A percentile compares a stretch with the other conserved stretches of the same genome.
These are phyloP conservation scores for Saccharomyces pastorianus DNA, from an alignment of 1,139 yeast species.

Conservation along the genomic window DNA sequence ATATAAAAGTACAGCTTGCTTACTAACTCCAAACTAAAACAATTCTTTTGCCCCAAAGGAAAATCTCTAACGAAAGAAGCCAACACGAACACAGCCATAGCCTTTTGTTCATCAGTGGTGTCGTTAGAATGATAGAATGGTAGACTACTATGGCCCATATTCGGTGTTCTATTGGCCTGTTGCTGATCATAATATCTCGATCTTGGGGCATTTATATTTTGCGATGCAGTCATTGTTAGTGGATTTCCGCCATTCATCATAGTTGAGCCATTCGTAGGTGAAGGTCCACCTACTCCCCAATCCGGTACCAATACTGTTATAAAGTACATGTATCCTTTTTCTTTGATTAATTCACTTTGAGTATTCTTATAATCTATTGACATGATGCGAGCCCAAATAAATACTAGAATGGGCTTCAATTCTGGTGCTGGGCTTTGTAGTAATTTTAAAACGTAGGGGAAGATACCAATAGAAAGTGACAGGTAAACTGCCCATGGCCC, in stretches of 20 bases:
- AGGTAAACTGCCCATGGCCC: constrained; percentile 98
- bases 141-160: constrained; percentile 7
- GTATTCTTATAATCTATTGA: constrained; percentile 87
- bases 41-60: constrained; percentile 69
- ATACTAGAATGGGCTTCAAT: constrained; percentile 84
- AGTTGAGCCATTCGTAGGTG: constrained; percentile 29
- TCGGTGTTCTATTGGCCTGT: constrained; percentile 7
- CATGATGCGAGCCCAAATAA: constrained; percentile 97
- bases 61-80: constrained; percentile 77
- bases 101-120: constrained; percentile 73
- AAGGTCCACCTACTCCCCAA: constrained; percentile 32
- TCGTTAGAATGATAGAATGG: constrained; percentile 29
- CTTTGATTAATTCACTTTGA: constrained; percentile 86
- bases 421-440: constrained; percentile 95
- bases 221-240: constrained; percentile 28
- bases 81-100: constrained; percentile 89
- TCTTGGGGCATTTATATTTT: constrained; percentile 14
- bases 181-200: constrained; percentile 17
- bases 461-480: constrained; percentile 88
- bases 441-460: constrained; percentile 85
- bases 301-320: constrained; percentile 60
- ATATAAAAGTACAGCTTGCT: constrained; percentile 60
- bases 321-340: constrained; percentile 84
- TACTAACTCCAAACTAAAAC: constrained; percentile 67
- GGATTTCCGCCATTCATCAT: constrained; percentile 17